Evolutionary conservation across 2,329 filamentous ascomycete genomes (phyloP).

Genomic region (Daldinia eschscholtzii): DNA sequence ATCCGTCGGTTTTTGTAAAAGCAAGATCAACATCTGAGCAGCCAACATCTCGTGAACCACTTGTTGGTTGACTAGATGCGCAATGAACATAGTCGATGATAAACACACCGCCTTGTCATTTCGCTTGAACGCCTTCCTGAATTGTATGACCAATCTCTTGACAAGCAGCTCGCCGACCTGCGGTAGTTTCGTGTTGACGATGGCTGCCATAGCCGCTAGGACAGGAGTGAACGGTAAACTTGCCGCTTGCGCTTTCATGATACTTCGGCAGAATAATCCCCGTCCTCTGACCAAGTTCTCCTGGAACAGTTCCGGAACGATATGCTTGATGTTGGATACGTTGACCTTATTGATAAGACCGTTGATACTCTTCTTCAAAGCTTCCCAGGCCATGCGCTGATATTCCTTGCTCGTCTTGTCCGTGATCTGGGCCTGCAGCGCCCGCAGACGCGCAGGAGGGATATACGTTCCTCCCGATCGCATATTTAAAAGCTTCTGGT

Average conservation of each 20-base stretch:
- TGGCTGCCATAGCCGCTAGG: slow-evolving; percentile 94
- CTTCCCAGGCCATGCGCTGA: slow-evolving; percentile 99
- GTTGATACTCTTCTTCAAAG: slow-evolving; percentile 98
- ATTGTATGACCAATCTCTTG: slow-evolving; percentile 87
- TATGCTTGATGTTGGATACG: slow-evolving; percentile 96
- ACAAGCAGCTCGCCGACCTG: slow-evolving; percentile 93
- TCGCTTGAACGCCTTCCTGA: slow-evolving; percentile 93
- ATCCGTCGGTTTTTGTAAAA: slow-evolving; percentile 95
- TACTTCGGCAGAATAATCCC: slow-evolving; percentile 92
- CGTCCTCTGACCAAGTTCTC: slow-evolving; percentile 94
- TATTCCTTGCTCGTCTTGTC: slow-evolving; percentile 97
- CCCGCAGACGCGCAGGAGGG: slow-evolving; percentile 88
- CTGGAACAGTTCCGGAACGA: slow-evolving; percentile 93
- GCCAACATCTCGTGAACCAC: slow-evolving; percentile 94
- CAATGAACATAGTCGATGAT: slow-evolving; percentile 92
- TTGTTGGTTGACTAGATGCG: slow-evolving; percentile 95
- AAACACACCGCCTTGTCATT: slow-evolving; percentile 98
- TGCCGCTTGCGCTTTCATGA: slow-evolving; percentile 98
- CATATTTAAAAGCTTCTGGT: slow-evolving; percentile 91
- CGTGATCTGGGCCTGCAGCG: slow-evolving; percentile 95
- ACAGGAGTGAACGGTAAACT: slow-evolving; percentile 97
- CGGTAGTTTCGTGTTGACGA: slow-evolving; percentile 97
- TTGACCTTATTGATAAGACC: slow-evolving; percentile 99
- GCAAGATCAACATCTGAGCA: slow-evolving; percentile 90
- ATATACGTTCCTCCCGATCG: slow-evolving; percentile 97